phyloP scores from a whole-genome alignment of 2,329 filamentous ascomycete genomes.

The Fusarium paranaense region DNA sequence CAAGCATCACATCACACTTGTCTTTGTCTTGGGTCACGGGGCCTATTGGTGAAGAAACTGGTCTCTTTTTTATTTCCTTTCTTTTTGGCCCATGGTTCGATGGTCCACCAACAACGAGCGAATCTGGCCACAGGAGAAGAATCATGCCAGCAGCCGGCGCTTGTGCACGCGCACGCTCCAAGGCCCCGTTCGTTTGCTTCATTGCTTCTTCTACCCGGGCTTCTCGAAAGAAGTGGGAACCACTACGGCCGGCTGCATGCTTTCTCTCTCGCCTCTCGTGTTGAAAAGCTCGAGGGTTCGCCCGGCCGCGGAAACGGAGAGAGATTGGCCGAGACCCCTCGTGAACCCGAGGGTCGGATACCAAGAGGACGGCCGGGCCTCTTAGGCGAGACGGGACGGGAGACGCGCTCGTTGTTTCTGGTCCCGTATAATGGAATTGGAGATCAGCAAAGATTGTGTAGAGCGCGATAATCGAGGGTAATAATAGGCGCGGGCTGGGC shows the following conservation, averaged over 20 bases:
- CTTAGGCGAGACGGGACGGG: conserved; percentile 23
- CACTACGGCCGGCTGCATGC: neutral
- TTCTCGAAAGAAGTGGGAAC: conserved; percentile 43
- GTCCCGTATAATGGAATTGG: conserved; percentile 4
- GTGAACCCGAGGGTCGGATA: conserved; percentile 1
- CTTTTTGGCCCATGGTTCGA: conserved; percentile 25
- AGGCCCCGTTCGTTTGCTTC: neutral
- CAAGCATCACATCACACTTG: neutral
- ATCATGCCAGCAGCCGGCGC: conserved; percentile 24
- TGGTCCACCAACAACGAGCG: conserved; percentile 13
- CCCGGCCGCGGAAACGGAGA: neutral
- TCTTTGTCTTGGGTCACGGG: neutral
- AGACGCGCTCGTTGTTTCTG: conserved; percentile 1
- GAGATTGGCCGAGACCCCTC: neutral
- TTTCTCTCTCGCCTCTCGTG: neutral
- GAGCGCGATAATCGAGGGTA: neutral
- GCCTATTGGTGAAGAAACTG: neutral
- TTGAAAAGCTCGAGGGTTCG: neutral
- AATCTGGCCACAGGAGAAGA: conserved; percentile 13
- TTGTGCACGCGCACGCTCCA: conserved; percentile 16
- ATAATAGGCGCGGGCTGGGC: conserved; percentile 5
- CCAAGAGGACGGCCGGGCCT: conserved; percentile 6
- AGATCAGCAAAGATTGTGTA: conserved; percentile 12
- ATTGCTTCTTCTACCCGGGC: conserved; percentile 31
- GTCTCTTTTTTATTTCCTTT: neutral